phyloP scores from a whole-genome alignment of 305 asterid genomes.

The Petunia hybrid region DNA sequence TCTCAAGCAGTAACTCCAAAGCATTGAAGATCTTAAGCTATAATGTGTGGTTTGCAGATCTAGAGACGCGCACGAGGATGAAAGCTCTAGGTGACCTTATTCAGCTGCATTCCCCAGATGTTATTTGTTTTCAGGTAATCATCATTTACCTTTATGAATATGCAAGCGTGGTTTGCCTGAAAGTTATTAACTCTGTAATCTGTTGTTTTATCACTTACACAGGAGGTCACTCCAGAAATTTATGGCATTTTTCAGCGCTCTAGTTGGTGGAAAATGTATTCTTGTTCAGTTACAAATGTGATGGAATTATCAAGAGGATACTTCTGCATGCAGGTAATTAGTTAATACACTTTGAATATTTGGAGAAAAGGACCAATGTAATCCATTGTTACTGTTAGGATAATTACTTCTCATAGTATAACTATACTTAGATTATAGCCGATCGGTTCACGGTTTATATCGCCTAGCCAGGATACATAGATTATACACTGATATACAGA shows the following conservation, averaged over 20 bases:
- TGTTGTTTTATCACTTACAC: constrained; percentile 36
- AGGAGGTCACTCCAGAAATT: constrained; percentile 88
- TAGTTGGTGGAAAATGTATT: constrained; percentile 87
- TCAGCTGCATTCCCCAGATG: constrained; percentile 78
- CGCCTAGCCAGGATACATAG: no score
- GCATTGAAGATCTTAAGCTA: constrained; percentile 80
- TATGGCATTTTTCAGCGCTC: constrained; percentile 67
- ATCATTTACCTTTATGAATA: background rate
- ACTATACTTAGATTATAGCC: background rate
- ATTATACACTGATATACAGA: no score
- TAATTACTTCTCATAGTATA: background rate
- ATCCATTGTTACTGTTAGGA: background rate
- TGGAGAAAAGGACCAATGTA: no score
- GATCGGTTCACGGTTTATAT: no score
- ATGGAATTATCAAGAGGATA: constrained; percentile 53
- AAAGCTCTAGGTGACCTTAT: constrained; percentile 77
- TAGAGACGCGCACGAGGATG: constrained; percentile 81
- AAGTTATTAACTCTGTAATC: constrained; percentile 17
- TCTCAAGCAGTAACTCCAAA: constrained; percentile 39
- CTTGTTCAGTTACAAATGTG: constrained; percentile 66
- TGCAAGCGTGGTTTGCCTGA: background rate
- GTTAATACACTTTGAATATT: background rate
- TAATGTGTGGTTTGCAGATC: constrained; percentile 91
- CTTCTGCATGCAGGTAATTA: constrained; percentile 89
- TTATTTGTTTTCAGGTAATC: constrained; percentile 89